Percentiles rank a stretch among this genome's conserved stretches.
Evolutionary conservation across 345 rosid species (phyloP).

Genomic region (Pistacia vera): DNA sequence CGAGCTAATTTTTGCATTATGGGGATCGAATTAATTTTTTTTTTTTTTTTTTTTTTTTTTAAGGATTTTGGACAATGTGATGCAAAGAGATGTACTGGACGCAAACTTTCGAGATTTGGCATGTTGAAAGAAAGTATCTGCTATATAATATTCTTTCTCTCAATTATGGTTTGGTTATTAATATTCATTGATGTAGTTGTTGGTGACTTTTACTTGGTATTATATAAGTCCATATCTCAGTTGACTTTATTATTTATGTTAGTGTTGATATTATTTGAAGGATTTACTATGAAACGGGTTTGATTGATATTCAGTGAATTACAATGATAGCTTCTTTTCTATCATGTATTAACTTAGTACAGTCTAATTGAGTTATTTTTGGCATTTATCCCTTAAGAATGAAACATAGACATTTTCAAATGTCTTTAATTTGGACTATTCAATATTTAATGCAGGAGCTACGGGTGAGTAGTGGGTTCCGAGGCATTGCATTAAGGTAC

Average conservation of each 20-base stretch:
- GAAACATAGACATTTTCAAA: background rate
- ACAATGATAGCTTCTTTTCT: background rate
- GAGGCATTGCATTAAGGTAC: constrained; percentile 91
- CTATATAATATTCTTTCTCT: constrained; percentile 11
- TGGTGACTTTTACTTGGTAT: background rate
- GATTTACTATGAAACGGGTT: background rate
- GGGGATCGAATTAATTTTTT: constrained; percentile 7
- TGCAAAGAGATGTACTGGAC: constrained; percentile 95
- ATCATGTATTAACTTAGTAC: background rate
- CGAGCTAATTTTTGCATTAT: background rate
- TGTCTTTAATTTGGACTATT: constrained; percentile 6
- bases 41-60: constrained; percentile 25
- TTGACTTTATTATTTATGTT: background rate
- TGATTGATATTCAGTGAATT: background rate
- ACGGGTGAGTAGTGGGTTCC: constrained; percentile 75
- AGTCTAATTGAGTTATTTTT: background rate
- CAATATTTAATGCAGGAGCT: constrained; percentile 66
- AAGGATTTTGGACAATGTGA: constrained; percentile 99
- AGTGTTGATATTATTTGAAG: background rate
- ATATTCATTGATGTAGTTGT: background rate
- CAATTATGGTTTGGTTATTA: background rate
- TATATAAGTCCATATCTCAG: background rate
- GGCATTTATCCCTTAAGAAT: background rate
- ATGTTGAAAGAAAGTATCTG: constrained; percentile 85
- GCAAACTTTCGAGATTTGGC: constrained; percentile 88